Percentiles rank a stretch among this genome's conserved stretches.
phyloP scores from a whole-genome alignment of 2,329 filamentous ascomycete species.

The Aureobasidium lini region DNA sequence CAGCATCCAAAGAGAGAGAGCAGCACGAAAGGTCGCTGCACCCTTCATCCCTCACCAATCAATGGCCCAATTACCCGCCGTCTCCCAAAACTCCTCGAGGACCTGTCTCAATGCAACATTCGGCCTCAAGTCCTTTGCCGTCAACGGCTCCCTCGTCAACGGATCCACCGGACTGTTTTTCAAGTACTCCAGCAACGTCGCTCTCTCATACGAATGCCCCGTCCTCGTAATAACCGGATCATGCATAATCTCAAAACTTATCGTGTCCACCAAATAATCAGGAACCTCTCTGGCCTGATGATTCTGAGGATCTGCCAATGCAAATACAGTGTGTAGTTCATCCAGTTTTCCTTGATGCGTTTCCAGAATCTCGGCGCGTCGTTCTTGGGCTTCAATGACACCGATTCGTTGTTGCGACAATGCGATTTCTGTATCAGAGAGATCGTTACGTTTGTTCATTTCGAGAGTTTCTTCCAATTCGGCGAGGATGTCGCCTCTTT shows the following conservation, averaged over 20 bases:
- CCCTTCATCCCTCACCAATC: constrained; percentile 59
- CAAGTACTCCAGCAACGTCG: constrained; percentile 79
- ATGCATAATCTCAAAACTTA: constrained; percentile 65
- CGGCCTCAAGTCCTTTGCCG: constrained; percentile 62
- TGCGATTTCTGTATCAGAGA: constrained; percentile 26
- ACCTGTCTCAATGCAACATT: constrained; percentile 77
- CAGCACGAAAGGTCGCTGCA: background rate
- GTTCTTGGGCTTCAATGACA: constrained; percentile 38
- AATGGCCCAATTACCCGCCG: constrained; percentile 79
- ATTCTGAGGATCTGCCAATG: constrained; percentile 38
- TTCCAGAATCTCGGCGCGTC: constrained; percentile 38
- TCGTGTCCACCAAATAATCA: constrained; percentile 70
- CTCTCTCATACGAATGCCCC: constrained; percentile 83
- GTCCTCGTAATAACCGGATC: constrained; percentile 60
- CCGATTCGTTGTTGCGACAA: constrained; percentile 32
- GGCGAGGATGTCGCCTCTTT: constrained; percentile 51
- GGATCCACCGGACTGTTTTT: constrained; percentile 70
- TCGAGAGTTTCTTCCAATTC: constrained; percentile 51
- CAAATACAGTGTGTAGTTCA: constrained; percentile 40
- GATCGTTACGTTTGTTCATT: constrained; percentile 38
- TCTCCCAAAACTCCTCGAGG: constrained; percentile 73
- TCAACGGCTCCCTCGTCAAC: constrained; percentile 69
- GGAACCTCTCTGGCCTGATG: constrained; percentile 53
- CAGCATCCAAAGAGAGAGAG: background rate
- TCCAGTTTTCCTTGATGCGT: constrained; percentile 35